Evolutionary conservation across 257 asterid genomes (phyloP).

Genomic region (Perilla frutescens): DNA sequence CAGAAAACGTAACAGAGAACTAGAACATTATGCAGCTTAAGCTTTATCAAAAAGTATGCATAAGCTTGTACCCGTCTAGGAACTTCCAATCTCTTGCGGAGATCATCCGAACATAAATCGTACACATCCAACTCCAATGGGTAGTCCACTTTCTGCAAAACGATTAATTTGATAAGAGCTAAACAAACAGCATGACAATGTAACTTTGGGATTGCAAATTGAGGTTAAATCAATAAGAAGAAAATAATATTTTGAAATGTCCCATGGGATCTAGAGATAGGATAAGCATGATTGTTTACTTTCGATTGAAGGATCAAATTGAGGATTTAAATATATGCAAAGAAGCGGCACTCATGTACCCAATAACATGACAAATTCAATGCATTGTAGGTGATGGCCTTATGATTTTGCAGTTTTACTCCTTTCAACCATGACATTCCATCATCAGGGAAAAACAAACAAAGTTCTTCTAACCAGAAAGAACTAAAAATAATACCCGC

Average conservation of each 20-base stretch:
- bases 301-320: background rate
- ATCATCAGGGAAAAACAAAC: slow-evolving; percentile 36
- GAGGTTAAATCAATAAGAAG: background rate
- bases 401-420: slow-evolving; percentile 20
- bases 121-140: slow-evolving; percentile 93
- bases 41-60: slow-evolving; percentile 26
- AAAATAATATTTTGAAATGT: background rate
- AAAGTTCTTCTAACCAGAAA: background rate
- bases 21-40: slow-evolving; percentile 8
- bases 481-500: slow-evolving; percentile 63
- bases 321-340: background rate
- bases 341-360: slow-evolving; percentile 10
- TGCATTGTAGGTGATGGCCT: slow-evolving; percentile 12
- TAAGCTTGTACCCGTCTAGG: slow-evolving; percentile 77
- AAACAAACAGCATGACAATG: slow-evolving; percentile 12
- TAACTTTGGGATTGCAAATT: background rate
- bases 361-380: slow-evolving; percentile 6
- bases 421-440: slow-evolving; percentile 16
- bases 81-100: slow-evolving; percentile 77
- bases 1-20: slow-evolving; percentile 4
- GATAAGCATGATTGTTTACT: background rate
- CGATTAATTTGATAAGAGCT: slow-evolving; percentile 23
- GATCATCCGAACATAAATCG: slow-evolving; percentile 95
- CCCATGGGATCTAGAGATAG: background rate
- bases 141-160: slow-evolving; percentile 91